A percentile compares a stretch with the other conserved stretches of the same genome.
phyloP scores from a whole-genome alignment of 169 alveolate genomes.

The Plasmodium adleri region DNA sequence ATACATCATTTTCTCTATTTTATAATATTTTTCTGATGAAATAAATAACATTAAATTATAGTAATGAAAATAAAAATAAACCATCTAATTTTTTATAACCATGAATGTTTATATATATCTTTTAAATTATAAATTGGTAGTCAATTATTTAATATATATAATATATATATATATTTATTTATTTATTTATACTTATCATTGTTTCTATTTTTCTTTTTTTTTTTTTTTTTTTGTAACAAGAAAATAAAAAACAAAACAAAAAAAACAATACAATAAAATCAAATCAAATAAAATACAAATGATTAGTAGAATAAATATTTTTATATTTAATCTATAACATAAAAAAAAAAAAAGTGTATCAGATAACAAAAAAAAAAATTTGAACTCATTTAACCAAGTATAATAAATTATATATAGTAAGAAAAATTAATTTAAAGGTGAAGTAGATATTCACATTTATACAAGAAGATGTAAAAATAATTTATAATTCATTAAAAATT shows the following conservation, averaged over 20 bases:
- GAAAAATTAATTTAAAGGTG: not conserved
- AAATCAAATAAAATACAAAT: constrained; percentile 1
- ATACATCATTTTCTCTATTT: too few relatives aligned
- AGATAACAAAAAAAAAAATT: constrained; percentile 4
- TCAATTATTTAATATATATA: too few relatives aligned
- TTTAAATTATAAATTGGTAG: too few relatives aligned
- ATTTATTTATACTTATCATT: too few relatives aligned
- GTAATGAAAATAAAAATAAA: too few relatives aligned
- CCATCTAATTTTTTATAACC: too few relatives aligned
- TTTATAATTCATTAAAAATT: constrained; percentile 11
- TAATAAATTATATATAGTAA: not conserved
- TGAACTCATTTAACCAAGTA: not conserved
- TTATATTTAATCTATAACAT: constrained; percentile 41
- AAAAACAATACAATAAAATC: not conserved
- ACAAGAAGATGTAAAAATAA: not conserved
- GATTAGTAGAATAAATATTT: constrained; percentile 34
- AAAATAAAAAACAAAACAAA: not conserved
- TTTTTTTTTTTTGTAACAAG: not conserved
- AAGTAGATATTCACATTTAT: not conserved
- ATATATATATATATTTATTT: too few relatives aligned
- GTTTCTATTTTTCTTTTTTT: not conserved
- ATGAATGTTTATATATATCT: too few relatives aligned
- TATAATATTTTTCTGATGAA: too few relatives aligned
- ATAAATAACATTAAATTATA: too few relatives aligned
- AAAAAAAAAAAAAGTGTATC: constrained; percentile 11